Conservation (phyloP, 2,329 filamentous ascomycete species). For the Penicillium italicum region DNA sequence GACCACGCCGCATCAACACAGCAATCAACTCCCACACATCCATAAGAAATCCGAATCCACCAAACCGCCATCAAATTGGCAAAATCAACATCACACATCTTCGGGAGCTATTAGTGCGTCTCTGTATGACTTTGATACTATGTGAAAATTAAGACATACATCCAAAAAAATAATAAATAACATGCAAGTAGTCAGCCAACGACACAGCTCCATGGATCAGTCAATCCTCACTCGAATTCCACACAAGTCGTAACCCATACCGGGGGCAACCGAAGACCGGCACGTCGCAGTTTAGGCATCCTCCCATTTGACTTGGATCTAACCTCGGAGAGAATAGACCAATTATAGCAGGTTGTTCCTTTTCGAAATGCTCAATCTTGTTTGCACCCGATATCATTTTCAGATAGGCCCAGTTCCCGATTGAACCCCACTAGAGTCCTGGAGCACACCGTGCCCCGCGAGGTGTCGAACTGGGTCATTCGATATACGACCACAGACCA, state of each 20-base stretch:
- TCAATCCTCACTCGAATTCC: neutral
- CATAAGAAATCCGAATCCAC: neutral
- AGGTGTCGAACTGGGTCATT: neutral
- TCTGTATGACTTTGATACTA: neutral
- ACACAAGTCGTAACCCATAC: neutral
- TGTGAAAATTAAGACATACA: neutral
- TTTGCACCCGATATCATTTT: neutral
- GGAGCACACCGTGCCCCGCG: neutral
- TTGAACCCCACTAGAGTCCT: neutral
- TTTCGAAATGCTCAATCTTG: neutral
- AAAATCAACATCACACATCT: constrained; percentile 31
- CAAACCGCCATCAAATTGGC: neutral
- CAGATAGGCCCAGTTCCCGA: neutral
- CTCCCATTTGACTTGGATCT: neutral
- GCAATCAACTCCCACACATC: neutral
- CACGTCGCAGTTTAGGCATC: neutral
- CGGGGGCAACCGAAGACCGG: too few relatives aligned
- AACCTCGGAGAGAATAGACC: neutral
- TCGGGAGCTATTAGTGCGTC: constrained; percentile 23
- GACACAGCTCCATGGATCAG: neutral
- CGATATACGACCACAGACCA: neutral
- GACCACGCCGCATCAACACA: neutral
- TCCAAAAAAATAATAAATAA: neutral
- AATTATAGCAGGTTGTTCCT: too few relatives aligned
- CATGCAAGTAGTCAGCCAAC: neutral